Evolutionary conservation across 1,284 basidiomycete species (phyloP), one percentile per base, ranked within the genome.

Genomic region (Moniliella sp.): DNA sequence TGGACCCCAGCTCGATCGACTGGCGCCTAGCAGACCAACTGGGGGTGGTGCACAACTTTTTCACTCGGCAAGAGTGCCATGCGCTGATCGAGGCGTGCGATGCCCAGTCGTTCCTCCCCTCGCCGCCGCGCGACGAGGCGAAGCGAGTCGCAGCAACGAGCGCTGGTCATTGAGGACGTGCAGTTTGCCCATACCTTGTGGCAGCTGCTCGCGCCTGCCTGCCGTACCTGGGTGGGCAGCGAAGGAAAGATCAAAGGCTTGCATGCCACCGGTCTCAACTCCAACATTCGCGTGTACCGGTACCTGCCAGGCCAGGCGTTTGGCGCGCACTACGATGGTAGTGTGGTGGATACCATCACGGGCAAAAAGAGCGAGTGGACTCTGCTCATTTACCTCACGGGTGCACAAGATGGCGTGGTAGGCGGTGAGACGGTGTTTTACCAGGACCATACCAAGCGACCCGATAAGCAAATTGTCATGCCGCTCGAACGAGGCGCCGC

Each of bases 361-460:
- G 37, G 42, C 2, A 28, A 18, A 10, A 27, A 31, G 47, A 73
- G 74, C 30, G 74, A 76, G 54, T 82, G 78, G 78, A 83, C 78
- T 0, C 57, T 83, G 14, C 59, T 83, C 28, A 65, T 81, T 21
- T 83, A 81, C 52, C 60, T 83, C 25, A 72, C 73, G 5, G 76
- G 77, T 1, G 52, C 57, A 3, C 72, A 77, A 45, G 73, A 77
- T 47, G 74, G 73, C 7, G 72, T 78, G 0, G 65, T 71, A 50
- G 78, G 78, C 11, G 78, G 78, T 11, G 72, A 77, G 69, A 82
- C 78, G 0, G 57, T 75, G 9, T 83, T 83, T 55, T 76, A 78
- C 56, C 66, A 66, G 2, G 68, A 68, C 40, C 62, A 66, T 25
- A 61, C 64, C 4, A 21, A 26, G 18, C 37, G 26, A 9, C 30